A percentile compares a stretch with the other conserved stretches of the same genome.
These are phyloP conservation scores for Chlorella sp. DNA, from an alignment of 139 green algal genomes.

Conservation along the genomic window DNA sequence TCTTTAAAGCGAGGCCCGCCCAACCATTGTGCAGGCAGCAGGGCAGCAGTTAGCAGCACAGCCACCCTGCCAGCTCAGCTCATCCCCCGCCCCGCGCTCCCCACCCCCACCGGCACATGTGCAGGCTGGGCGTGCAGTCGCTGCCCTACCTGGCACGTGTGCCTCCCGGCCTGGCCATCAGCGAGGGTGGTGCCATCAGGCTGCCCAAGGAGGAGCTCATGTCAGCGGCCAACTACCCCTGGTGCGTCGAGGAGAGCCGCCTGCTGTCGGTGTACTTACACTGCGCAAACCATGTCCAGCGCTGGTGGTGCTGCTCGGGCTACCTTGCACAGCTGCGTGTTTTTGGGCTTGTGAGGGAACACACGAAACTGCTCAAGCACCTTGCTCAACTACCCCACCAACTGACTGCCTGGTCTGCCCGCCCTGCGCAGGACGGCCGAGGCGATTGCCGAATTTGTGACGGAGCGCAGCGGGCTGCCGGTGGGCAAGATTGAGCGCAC, in stretches of 20 bases:
- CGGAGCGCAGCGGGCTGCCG: constrained; percentile 42
- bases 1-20: too few relatives aligned
- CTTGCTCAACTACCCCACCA: too few relatives aligned
- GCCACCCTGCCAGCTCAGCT: too few relatives aligned
- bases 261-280: too few relatives aligned
- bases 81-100: neutral
- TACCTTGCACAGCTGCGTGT: too few relatives aligned
- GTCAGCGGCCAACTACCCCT: constrained; percentile 52
- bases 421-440: constrained; percentile 39
- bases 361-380: too few relatives aligned
- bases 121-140: constrained; percentile 57
- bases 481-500: constrained; percentile 59
- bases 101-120: neutral
- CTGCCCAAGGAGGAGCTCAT: constrained; percentile 53
- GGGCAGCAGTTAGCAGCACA: too few relatives aligned
- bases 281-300: too few relatives aligned
- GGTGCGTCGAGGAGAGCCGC: constrained; percentile 39
- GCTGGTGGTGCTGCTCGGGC: too few relatives aligned
- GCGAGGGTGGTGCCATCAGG: constrained; percentile 41
- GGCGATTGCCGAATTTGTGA: constrained; percentile 53
- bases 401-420: too few relatives aligned
- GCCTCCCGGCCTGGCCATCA: constrained; percentile 36
- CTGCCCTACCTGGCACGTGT: constrained; percentile 70
- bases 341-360: too few relatives aligned
- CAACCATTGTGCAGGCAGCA: too few relatives aligned